A percentile compares a stretch with the other conserved stretches of the same genome.
Evolutionary conservation across 345 rosid species (phyloP).

Genomic region (Citrus trifoliata): DNA sequence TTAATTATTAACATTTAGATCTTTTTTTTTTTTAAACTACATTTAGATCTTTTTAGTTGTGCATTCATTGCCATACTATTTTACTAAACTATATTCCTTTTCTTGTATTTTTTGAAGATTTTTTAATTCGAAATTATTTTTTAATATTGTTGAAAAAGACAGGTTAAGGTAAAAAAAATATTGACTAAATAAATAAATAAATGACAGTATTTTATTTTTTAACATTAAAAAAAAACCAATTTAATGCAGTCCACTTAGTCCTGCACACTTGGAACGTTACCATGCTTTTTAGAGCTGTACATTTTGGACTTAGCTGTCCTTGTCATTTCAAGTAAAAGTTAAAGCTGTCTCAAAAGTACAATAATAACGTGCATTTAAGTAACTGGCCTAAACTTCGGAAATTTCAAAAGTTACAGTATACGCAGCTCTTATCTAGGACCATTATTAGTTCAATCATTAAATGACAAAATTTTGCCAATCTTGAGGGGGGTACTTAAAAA

Average conservation of each 20-base stretch:
- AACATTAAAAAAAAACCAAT: neutral
- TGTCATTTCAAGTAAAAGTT: neutral
- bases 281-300: neutral
- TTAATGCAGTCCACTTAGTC: neutral
- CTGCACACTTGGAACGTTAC: neutral
- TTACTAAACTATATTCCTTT: neutral
- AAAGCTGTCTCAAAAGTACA: neutral
- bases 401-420: neutral
- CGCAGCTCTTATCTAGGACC: neutral
- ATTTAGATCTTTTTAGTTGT: neutral
- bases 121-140: too few relatives aligned
- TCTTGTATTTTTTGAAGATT: neutral
- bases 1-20: neutral
- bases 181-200: neutral
- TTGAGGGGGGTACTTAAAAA: neutral
- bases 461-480: neutral
- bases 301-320: too few relatives aligned
- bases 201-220: neutral
- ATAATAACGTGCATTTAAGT: neutral
- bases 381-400: neutral
- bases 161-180: neutral
- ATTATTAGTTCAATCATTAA: neutral
- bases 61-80: neutral
- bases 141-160: neutral
- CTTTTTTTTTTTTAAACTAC: too few relatives aligned